These are phyloP conservation scores for Beauveria asiatica DNA, from an alignment of 2,329 filamentous ascomycete genomes.

Conservation along the genomic window DNA sequence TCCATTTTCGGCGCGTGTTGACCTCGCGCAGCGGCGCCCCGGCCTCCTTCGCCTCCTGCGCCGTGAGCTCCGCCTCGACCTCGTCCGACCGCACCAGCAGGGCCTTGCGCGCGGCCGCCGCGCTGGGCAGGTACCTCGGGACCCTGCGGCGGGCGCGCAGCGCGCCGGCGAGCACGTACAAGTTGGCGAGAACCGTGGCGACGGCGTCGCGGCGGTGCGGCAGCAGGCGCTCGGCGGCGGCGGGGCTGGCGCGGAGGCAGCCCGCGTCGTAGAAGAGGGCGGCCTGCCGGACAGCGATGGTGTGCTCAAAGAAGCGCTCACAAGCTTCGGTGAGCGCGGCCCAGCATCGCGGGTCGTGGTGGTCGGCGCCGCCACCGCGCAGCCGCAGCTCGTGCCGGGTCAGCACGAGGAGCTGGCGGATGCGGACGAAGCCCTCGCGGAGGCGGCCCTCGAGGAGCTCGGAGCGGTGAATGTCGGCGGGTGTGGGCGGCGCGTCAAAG, in stretches of 20 bases:
- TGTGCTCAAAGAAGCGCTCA: conserved; percentile 51
- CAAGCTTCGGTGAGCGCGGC: conserved; percentile 46
- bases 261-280: conserved; percentile 49
- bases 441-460: conserved; percentile 51
- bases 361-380: conserved; percentile 31
- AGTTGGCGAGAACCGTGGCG: conserved; percentile 46
- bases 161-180: conserved; percentile 50
- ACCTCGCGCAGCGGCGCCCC: conserved; percentile 14
- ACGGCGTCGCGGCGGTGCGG: conserved; percentile 47
- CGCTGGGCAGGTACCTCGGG: conserved; percentile 47
- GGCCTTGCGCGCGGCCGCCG: conserved; percentile 42
- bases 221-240: conserved; percentile 40
- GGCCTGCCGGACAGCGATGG: conserved; percentile 49
- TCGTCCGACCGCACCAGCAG: conserved; percentile 42
- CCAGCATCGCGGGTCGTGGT: conserved; percentile 49
- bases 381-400: conserved; percentile 52
- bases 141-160: conserved; percentile 41
- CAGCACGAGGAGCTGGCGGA: conserved; percentile 46
- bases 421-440: conserved; percentile 51
- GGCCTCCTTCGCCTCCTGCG: conserved; percentile 9
- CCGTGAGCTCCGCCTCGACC: conserved; percentile 31
- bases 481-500: conserved; percentile 43
- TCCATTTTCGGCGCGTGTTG: conserved; percentile 38
- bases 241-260: conserved; percentile 40
- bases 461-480: conserved; percentile 42